Percentiles rank a stretch among this genome's conserved stretches.
These are phyloP conservation scores for Takakia lepidozioides DNA, from an alignment of 225 moss, liverwort and hornwort species.

Conservation along the genomic window DNA sequence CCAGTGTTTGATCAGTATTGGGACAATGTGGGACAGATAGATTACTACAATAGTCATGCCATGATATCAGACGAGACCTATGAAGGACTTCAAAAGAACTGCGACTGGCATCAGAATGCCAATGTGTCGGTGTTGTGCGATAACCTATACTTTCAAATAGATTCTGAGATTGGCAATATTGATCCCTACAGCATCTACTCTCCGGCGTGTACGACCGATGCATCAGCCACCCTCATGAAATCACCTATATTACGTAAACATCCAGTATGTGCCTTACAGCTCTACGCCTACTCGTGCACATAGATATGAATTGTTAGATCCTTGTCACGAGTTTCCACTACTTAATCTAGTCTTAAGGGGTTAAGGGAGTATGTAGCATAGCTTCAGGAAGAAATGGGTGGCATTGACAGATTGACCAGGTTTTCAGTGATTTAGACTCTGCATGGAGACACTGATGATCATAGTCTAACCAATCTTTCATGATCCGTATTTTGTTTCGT, in stretches of 20 bases:
- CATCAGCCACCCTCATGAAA: background rate
- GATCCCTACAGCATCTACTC: too few relatives aligned
- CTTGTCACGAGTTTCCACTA: too few relatives aligned
- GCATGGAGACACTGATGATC: too few relatives aligned
- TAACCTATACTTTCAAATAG: background rate
- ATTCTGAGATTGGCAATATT: constrained; percentile 10
- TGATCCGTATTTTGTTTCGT: too few relatives aligned
- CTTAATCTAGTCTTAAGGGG: too few relatives aligned
- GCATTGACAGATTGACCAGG: too few relatives aligned
- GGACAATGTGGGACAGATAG: constrained; percentile 37
- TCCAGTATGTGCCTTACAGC: background rate
- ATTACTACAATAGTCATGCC: constrained; percentile 53
- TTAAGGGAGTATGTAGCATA: too few relatives aligned
- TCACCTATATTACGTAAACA: background rate
- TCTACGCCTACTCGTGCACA: background rate
- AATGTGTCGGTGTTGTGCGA: constrained; percentile 2
- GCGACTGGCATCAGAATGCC: constrained; percentile 14
- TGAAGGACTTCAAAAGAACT: constrained; percentile 15
- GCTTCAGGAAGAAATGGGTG: too few relatives aligned
- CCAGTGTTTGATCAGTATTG: constrained; percentile 31
- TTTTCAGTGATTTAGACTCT: too few relatives aligned
- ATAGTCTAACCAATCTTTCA: too few relatives aligned
- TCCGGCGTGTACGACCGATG: constrained; percentile 5
- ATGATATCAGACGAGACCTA: constrained; percentile 60
- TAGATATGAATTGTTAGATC: background rate